Evolutionary conservation across 805 yeast genomes (phyloP).

Genomic region (Suhomyces emberorum): DNA sequence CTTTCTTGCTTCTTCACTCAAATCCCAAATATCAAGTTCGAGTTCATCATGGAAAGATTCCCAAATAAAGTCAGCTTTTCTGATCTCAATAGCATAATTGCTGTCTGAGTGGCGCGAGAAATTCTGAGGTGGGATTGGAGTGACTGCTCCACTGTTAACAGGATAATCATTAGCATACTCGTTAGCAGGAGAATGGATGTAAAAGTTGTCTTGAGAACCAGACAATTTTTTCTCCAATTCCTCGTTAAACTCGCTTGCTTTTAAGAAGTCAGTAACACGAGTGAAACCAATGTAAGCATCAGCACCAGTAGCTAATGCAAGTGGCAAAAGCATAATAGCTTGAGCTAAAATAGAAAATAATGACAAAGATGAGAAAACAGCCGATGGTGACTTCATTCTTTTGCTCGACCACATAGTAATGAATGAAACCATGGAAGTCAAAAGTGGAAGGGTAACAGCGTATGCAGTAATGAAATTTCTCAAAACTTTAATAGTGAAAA

Average conservation of each 20-base stretch:
- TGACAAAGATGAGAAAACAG: constrained; percentile 41
- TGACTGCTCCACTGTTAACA: neutral
- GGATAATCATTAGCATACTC: neutral
- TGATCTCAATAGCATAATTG: constrained; percentile 17
- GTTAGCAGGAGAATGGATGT: neutral
- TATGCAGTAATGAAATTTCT: constrained; percentile 42
- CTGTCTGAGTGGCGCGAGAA: neutral
- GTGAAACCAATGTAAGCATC: constrained; percentile 42
- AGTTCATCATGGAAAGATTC: constrained; percentile 26
- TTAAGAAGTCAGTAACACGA: constrained; percentile 22
- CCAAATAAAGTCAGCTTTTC: constrained; percentile 30
- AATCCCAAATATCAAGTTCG: constrained; percentile 24
- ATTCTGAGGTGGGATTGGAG: neutral
- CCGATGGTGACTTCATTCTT: constrained; percentile 32
- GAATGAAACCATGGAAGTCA: constrained; percentile 45
- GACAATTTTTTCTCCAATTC: constrained; percentile 9
- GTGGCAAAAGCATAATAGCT: constrained; percentile 41
- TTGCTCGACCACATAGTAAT: constrained; percentile 46
- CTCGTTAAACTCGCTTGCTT: constrained; percentile 15
- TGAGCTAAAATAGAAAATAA: constrained; percentile 43
- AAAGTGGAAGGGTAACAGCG: constrained; percentile 42
- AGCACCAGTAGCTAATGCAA: constrained; percentile 44
- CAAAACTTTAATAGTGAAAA: constrained; percentile 40
- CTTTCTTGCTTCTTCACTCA: constrained; percentile 9
- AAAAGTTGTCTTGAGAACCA: neutral